These are phyloP conservation scores for Olyra latifolia DNA, from an alignment of 176 grass and related monocot species.

Conservation along the genomic window DNA sequence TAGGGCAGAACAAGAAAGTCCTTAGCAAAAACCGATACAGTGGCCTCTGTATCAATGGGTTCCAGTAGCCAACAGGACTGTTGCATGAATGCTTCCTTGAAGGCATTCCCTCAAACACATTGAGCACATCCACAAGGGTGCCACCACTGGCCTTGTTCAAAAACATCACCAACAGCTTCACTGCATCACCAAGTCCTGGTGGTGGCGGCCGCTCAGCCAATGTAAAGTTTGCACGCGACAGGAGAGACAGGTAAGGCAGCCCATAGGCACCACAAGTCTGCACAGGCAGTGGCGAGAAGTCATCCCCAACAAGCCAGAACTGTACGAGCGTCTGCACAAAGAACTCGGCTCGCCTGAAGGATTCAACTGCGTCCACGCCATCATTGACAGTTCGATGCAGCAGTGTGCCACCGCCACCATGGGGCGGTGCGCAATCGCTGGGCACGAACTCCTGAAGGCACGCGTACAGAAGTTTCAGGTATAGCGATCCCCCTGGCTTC, in stretches of 20 bases:
- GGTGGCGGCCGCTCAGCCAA: conserved; percentile 50
- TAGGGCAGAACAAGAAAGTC: conserved; percentile 79
- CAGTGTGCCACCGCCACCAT: conserved; percentile 28
- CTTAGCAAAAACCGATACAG: conserved; percentile 82
- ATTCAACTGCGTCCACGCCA: conserved; percentile 27
- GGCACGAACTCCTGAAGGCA: conserved; percentile 79
- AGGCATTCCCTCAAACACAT: conserved; percentile 40
- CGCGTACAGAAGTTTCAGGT: conserved; percentile 67
- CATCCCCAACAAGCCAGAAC: conserved; percentile 91
- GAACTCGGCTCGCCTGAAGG: conserved; percentile 60
- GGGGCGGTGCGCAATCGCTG: conserved; percentile 17
- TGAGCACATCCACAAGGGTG: background rate
- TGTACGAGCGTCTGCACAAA: conserved; percentile 64
- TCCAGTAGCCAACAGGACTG: conserved; percentile 48
- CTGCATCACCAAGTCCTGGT: conserved; percentile 55
- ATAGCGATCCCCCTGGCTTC: conserved; percentile 57
- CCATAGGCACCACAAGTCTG: conserved; percentile 31
- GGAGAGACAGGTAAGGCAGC: conserved; percentile 21
- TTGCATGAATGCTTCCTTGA: conserved; percentile 28
- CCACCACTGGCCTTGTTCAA: conserved; percentile 35
- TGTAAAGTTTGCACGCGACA: conserved; percentile 14
- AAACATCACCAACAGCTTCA: conserved; percentile 78
- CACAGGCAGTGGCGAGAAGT: conserved; percentile 70
- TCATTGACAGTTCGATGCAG: conserved; percentile 39
- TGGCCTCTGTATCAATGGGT: conserved; percentile 66